phyloP scores from a whole-genome alignment of 2,329 filamentous ascomycete species.

The Helicocarpus griseus region DNA sequence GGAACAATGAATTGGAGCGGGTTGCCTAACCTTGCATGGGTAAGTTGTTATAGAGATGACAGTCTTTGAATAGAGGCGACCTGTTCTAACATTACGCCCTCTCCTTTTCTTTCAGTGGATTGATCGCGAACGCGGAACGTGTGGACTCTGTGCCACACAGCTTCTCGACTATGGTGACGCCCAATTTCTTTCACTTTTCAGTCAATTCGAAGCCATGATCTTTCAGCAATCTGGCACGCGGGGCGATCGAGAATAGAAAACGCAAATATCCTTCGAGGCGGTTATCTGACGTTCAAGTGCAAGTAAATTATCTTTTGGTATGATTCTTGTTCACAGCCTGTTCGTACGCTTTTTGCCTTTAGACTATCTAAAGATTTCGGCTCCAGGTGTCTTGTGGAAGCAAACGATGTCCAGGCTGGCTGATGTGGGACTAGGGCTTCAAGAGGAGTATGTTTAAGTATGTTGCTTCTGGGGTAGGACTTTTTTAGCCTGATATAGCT shows the following conservation, averaged over 20 bases:
- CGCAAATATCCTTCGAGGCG: too few species aligned
- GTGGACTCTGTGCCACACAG: slow-evolving; percentile 34
- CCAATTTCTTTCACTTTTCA: not conserved
- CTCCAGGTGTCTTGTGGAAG: too few species aligned
- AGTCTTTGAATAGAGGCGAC: not conserved
- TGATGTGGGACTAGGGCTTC: too few species aligned
- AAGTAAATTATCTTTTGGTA: too few species aligned
- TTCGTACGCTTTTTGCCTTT: too few species aligned
- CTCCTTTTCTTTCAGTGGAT: slow-evolving; percentile 15
- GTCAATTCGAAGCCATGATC: not conserved
- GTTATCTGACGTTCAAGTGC: too few species aligned
- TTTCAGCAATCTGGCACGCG: not conserved
- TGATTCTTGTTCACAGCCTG: not conserved
- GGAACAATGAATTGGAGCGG: slow-evolving; percentile 40
- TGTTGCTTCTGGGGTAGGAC: too few species aligned
- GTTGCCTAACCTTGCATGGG: slow-evolving; percentile 39
- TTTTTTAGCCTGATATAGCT: too few species aligned
- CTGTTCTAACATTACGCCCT: not conserved
- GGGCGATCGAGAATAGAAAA: not conserved
- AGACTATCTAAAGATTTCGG: too few species aligned
- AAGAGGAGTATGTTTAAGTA: too few species aligned
- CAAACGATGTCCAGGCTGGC: too few species aligned
- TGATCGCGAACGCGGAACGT: slow-evolving; percentile 39
- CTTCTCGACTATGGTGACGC: not conserved
- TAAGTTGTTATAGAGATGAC: slow-evolving; percentile 13